Evolutionary conservation across 2,329 filamentous ascomycete species (phyloP), one percentile per base, ranked within the genome.

Genomic region (Botrytis porri): DNA sequence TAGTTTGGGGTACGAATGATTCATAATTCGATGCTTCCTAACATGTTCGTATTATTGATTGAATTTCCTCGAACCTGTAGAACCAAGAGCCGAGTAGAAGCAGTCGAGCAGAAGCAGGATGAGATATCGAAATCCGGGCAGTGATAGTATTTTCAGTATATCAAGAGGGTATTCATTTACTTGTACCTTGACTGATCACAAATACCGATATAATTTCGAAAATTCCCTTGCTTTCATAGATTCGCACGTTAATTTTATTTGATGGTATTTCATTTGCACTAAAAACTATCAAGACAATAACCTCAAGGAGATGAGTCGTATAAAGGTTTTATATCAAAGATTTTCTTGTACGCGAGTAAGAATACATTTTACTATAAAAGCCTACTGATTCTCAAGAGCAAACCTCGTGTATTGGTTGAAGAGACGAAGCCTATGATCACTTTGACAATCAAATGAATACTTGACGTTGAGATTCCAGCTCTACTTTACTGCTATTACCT

Each of bases 51-150:
- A 2, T 6, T 51, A 3, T 60, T 14, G 4, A 60, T 60, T 35
- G 3, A 18, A 12, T 5, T 60, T 22, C 32, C 32, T 22, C 32
- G 9, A 25, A 22, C 0, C 5, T 25, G 10, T n/a, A 29, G 9
- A 35, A 37, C 6, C 22, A 35, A 60, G 20, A 7, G 22, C 3
- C 29, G 9, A 60, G 12, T 5, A 60, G 57, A 57, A 32, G 16
- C 7, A 29, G 22, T 7, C 29, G 9, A 60, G 12, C 10, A 60
- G 57, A 57, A 32, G 16, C 7, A 29, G n/a, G 20, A 32, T 57
- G 6, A 1, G 16, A 6, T 57, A 32, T 9, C 5, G 20, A 18
- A 18, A 32, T 32, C n/a, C 2, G 6, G 16, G 20, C 3, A 0
- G 20, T 29, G 3, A 32, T 1, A 29, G 7, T 8, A 20, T 57